phyloP scores from a whole-genome alignment of 768 basidiomycete genomes.

The Obba rivulosa region DNA sequence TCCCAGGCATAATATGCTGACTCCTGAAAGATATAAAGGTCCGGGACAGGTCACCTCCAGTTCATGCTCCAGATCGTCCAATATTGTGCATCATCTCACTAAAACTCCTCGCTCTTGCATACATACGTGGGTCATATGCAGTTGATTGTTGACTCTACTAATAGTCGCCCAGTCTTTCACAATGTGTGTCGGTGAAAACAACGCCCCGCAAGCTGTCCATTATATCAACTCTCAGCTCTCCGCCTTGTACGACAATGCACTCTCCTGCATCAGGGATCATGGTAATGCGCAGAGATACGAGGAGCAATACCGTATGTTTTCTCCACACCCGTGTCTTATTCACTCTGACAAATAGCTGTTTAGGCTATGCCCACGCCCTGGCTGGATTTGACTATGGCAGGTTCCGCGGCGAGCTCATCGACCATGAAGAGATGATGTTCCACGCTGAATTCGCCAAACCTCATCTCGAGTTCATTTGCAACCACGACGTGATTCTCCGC shows the following conservation, averaged over 20 bases:
- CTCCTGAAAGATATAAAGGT: too few relatives aligned
- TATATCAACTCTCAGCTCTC: slow-evolving; percentile 22
- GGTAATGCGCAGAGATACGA: slow-evolving; percentile 8
- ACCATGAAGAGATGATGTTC: slow-evolving; percentile 13
- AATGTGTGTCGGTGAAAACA: slow-evolving; percentile 22
- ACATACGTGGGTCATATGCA: too few relatives aligned
- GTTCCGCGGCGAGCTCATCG: slow-evolving; percentile 3
- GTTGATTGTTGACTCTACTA: not conserved
- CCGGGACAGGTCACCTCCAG: too few relatives aligned
- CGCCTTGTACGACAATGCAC: slow-evolving; percentile 18
- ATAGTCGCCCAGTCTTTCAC: not conserved
- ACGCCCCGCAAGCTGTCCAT: slow-evolving; percentile 16
- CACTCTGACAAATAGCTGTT: not conserved
- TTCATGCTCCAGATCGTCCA: too few relatives aligned
- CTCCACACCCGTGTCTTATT: too few relatives aligned
- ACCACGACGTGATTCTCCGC: slow-evolving; percentile 26
- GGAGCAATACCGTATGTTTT: slow-evolving; percentile 15
- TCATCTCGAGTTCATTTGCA: slow-evolving; percentile 26
- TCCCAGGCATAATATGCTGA: too few relatives aligned
- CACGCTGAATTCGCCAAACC: slow-evolving; percentile 20
- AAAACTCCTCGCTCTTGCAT: too few relatives aligned
- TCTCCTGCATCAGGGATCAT: slow-evolving; percentile 13
- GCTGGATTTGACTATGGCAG: slow-evolving; percentile 12
- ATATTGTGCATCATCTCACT: too few relatives aligned
- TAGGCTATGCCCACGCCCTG: slow-evolving; percentile 17